A percentile compares a stretch with the other conserved stretches of the same genome.
phyloP scores from a whole-genome alignment of 73 alveolate species.

The Tetrahymena elliotti region DNA sequence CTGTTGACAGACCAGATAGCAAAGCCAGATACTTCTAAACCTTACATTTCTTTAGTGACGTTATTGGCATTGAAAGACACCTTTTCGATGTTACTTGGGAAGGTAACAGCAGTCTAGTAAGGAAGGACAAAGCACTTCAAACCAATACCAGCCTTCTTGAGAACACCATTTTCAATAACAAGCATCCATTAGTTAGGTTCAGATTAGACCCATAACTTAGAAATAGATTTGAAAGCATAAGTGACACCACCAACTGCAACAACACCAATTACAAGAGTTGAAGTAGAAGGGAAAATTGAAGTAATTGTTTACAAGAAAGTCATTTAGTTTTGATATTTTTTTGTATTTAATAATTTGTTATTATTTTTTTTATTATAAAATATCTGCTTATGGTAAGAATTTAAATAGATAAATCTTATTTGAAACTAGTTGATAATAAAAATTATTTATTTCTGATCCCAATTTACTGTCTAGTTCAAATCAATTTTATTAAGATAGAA shows the following conservation, averaged over 20 bases:
- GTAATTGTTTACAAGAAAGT: not conserved
- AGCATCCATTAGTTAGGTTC: not conserved
- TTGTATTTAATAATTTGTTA: not conserved
- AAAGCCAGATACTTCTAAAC: slow-evolving; percentile 25
- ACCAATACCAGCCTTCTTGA: not conserved
- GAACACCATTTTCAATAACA: not conserved
- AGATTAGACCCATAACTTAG: not conserved
- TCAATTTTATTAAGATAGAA: too few species aligned
- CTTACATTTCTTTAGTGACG: slow-evolving; percentile 34
- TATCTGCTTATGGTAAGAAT: too few species aligned
- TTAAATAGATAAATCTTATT: too few species aligned
- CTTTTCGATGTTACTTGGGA: slow-evolving; percentile 35
- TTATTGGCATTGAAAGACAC: slow-evolving; percentile 13
- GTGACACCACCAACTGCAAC: not conserved
- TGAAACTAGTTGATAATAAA: too few species aligned
- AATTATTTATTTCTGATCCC: too few species aligned
- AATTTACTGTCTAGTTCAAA: too few species aligned
- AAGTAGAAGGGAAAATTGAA: not conserved
- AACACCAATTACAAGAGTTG: not conserved
- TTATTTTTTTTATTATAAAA: too few species aligned
- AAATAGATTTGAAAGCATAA: not conserved
- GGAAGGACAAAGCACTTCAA: slow-evolving; percentile 17
- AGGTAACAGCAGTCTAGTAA: slow-evolving; percentile 33
- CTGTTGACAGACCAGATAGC: slow-evolving; percentile 37
- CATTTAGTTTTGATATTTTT: not conserved